Evolutionary conservation across 2,329 filamentous ascomycete species (phyloP), one percentile per base, ranked within the genome.

Genomic region (Microsporum audouinii): DNA sequence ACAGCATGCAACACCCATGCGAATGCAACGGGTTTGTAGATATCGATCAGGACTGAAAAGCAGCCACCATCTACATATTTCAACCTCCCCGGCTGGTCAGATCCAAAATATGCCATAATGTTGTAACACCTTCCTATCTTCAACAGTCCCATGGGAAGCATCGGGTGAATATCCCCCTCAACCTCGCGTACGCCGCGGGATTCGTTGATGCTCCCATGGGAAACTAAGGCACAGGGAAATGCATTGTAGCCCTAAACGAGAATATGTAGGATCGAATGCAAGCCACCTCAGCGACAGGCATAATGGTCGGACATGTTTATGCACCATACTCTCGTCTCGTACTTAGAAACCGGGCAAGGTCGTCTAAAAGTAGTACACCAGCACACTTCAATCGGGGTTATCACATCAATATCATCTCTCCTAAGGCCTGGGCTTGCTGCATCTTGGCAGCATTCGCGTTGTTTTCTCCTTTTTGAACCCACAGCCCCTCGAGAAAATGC

Each of bases 241-340:
- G 23, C 43, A 47, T 47, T 23, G 17, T 47, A 17, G 43, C 43
- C n/a, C n/a, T 47, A 47, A 47, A 47, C 43, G 43, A 47, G 43
- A 47, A 3, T 47, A 45, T 23, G 14, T 45, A 47, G 49, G 49
- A 36, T 34, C 33, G 14, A 34, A 55, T 55, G 49, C 49, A 55
- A 55, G 49, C 49, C 49, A 55, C 49, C 12, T 55, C 49, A 55
- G 12, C 49, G 31, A 36, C 49, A 55, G 49, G 49, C 49, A 55
- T 55, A 34, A 55, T 14, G 12, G 49, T 17, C 14, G 14, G 31
- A 55, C 31, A 2, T 55, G 49, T 55, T 55, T 55, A 55, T 55
- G 49, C 49, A 34, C 8, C 23, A 29, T 2, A 12, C 14, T 36
- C 12, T 55, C 49, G 31, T 14, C 23, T 31, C 27, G 6, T 7